A percentile compares a stretch with the other conserved stretches of the same genome.
These are phyloP conservation scores for Penicillium sp. DNA, from an alignment of 2,329 filamentous ascomycete species.

Conservation along the genomic window DNA sequence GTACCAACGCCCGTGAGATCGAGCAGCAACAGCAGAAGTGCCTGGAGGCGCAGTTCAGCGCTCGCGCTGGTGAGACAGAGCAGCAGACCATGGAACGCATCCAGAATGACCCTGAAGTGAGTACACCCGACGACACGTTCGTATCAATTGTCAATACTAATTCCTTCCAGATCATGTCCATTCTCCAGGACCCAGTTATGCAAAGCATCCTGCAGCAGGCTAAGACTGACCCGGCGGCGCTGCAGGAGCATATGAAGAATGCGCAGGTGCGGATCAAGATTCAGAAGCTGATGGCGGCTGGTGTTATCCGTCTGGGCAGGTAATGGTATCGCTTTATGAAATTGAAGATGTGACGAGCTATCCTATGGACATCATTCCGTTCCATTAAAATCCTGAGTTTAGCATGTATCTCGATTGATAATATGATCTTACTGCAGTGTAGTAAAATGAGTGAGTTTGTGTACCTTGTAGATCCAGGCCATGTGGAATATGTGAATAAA, in stretches of 20 bases:
- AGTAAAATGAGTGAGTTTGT: no score
- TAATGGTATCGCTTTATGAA: conserved; percentile 28
- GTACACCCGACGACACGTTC: conserved; percentile 24
- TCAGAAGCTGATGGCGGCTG: conserved; percentile 88
- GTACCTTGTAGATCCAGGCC: no score
- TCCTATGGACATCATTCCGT: conserved; percentile 13
- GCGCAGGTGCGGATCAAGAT: conserved; percentile 78
- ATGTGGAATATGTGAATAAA: no score
- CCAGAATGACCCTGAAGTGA: conserved; percentile 82
- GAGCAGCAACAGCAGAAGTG: conserved; percentile 93
- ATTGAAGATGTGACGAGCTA: conserved; percentile 22
- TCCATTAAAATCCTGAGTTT: conserved; percentile 1
- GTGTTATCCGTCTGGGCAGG: conserved; percentile 76
- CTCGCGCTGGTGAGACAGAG: conserved; percentile 90
- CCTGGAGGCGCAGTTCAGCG: conserved; percentile 79
- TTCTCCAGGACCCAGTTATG: conserved; percentile 96
- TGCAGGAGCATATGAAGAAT: conserved; percentile 98
- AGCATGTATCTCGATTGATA: background rate
- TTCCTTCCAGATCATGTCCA: conserved; percentile 65
- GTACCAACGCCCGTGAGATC: conserved; percentile 84
- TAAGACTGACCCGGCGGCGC: conserved; percentile 82
- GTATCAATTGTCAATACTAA: conserved; percentile 26
- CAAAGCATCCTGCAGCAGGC: conserved; percentile 95
- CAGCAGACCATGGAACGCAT: conserved; percentile 91
- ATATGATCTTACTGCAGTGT: background rate